Conservation (phyloP, 106 monocot genomes). For the Hemerocallis citrina region DNA sequence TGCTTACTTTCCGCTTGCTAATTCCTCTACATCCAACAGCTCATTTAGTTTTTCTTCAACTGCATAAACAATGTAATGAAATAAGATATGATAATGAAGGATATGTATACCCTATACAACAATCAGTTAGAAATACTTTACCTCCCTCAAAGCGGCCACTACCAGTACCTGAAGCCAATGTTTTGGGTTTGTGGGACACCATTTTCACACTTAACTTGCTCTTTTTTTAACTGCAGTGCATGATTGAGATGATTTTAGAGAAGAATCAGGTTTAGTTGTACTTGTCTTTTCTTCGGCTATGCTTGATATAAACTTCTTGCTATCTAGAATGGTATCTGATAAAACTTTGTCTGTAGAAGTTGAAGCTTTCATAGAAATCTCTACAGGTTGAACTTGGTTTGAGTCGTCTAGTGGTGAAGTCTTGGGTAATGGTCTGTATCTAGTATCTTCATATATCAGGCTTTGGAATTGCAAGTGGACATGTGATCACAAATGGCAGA, state of each 20-base stretch:
- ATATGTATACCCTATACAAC: not conserved
- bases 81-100: not conserved
- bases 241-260: constrained; percentile 27
- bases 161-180: constrained; percentile 3
- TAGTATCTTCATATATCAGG: constrained; percentile 16
- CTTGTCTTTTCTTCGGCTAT: constrained; percentile 14
- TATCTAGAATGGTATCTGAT: constrained; percentile 10
- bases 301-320: not conserved
- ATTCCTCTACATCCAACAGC: constrained; percentile 75
- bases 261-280: constrained; percentile 20
- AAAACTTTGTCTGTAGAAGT: not conserved
- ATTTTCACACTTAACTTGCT: constrained; percentile 11
- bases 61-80: constrained; percentile 22
- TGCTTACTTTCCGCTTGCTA: constrained; percentile 70
- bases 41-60: constrained; percentile 84
- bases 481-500: no score
- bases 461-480: no score
- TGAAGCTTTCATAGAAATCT: constrained; percentile 18
- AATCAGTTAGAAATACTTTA: constrained; percentile 25
- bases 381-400: constrained; percentile 11
- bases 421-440: constrained; percentile 11
- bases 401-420: not conserved
- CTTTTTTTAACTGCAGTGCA: constrained; percentile 29
- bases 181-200: constrained; percentile 22
- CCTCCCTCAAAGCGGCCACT: constrained; percentile 58